A percentile compares a stretch with the other conserved stretches of the same genome.
phyloP scores from a whole-genome alignment of 768 basidiomycete genomes.

The Russula emetica region DNA sequence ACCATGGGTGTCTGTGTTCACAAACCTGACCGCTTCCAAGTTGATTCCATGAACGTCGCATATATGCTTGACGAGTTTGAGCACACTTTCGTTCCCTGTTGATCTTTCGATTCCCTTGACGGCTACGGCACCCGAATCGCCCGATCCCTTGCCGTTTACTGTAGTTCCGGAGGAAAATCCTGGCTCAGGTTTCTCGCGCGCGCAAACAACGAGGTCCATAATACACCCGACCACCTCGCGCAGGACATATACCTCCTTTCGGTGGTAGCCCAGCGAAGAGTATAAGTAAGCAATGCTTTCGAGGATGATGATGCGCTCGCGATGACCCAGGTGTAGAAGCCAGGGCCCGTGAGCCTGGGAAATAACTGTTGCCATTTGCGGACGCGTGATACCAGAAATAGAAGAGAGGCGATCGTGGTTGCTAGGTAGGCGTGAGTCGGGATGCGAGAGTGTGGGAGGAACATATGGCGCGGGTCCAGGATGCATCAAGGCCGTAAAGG shows the following conservation, averaged over 20 bases:
- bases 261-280: conserved; percentile 72
- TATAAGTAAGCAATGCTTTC: conserved; percentile 72
- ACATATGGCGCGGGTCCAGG: conserved; percentile 55
- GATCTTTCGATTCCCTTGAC: conserved; percentile 68
- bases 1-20: conserved; percentile 28
- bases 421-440: conserved; percentile 36
- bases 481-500: conserved; percentile 71
- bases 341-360: conserved; percentile 82
- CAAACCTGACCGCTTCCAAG: conserved; percentile 62
- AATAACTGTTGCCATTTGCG: conserved; percentile 60
- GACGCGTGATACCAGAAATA: conserved; percentile 66
- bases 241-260: conserved; percentile 85
- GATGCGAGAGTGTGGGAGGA: conserved; percentile 53
- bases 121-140: conserved; percentile 55
- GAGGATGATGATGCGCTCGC: conserved; percentile 68
- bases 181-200: conserved; percentile 61
- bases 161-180: conserved; percentile 41
- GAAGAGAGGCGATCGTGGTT: conserved; percentile 61
- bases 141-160: conserved; percentile 37
- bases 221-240: conserved; percentile 83
- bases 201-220: conserved; percentile 82
- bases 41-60: conserved; percentile 80
- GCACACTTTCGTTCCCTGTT: conserved; percentile 79
- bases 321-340: conserved; percentile 71
- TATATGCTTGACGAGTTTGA: conserved; percentile 66